These are phyloP conservation scores for Arachis stenosperma DNA, from an alignment of 306 rosid species.

Conservation along the genomic window DNA sequence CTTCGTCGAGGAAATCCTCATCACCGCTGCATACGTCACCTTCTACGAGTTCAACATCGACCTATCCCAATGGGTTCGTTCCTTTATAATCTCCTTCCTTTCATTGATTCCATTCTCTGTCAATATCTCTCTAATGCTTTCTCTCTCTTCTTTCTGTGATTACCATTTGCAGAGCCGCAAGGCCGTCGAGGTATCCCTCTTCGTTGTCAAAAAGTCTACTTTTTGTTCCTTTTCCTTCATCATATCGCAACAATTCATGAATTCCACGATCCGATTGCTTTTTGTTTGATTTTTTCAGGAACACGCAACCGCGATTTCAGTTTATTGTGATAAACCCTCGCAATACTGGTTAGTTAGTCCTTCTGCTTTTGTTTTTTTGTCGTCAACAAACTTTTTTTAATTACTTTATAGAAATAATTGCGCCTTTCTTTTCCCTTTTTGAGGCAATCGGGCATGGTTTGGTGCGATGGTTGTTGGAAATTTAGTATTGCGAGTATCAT, in stretches of 20 bases:
- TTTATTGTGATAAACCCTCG: constrained; percentile 70
- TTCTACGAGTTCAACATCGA: too few relatives aligned
- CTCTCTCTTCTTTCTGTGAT: background rate
- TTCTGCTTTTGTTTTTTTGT: constrained; percentile 11
- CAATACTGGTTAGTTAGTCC: constrained; percentile 55
- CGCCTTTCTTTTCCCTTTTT: background rate
- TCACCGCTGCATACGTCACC: too few relatives aligned
- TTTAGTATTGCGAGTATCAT: background rate
- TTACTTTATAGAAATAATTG: background rate
- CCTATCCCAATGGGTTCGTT: too few relatives aligned
- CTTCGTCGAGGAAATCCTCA: too few relatives aligned
- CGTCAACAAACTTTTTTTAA: background rate
- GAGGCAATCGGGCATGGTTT: constrained; percentile 1
- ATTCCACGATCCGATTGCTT: too few relatives aligned
- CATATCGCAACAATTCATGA: too few relatives aligned
- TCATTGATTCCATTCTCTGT: background rate
- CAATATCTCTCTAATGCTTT: too few relatives aligned
- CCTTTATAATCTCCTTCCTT: background rate
- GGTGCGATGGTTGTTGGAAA: constrained; percentile 7
- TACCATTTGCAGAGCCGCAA: constrained; percentile 54
- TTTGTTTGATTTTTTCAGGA: too few relatives aligned
- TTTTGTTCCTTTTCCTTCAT: too few relatives aligned
- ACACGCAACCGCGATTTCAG: constrained; percentile 61
- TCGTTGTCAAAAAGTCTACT: too few relatives aligned
- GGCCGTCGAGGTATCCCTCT: constrained; percentile 68